Conservation (phyloP, 1,284 basidiomycete genomes). For the Ustilago hordei region DNA sequence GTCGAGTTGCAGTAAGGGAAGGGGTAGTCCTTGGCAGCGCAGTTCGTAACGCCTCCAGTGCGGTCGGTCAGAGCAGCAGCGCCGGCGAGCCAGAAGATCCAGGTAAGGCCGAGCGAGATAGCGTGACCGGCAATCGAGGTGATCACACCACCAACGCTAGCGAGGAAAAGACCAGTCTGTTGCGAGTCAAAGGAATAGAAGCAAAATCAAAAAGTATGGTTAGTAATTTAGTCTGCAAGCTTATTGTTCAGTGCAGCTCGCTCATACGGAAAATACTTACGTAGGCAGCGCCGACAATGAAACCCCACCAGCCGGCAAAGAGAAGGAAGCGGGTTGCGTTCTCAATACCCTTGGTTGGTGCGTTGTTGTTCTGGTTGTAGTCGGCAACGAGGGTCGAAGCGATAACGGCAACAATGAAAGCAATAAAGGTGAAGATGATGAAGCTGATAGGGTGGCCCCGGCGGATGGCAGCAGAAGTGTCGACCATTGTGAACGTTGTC, state of each 20-base stretch:
- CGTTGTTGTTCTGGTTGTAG: constrained; percentile 63
- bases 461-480: constrained; percentile 55
- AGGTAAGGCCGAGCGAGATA: constrained; percentile 62
- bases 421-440: constrained; percentile 54
- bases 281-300: constrained; percentile 62
- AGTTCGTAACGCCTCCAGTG: constrained; percentile 50
- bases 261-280: constrained; percentile 44
- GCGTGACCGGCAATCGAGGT: constrained; percentile 68
- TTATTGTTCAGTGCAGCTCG: not conserved
- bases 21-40: constrained; percentile 23
- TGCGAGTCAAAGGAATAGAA: not conserved
- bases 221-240: not conserved
- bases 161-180: constrained; percentile 64
- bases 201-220: not conserved
- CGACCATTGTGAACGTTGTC: constrained; percentile 40
- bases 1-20: constrained; percentile 63
- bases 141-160: constrained; percentile 64
- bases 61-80: constrained; percentile 62
- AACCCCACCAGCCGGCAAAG: constrained; percentile 67
- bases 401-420: constrained; percentile 66
- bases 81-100: constrained; percentile 66
- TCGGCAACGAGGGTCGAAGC: constrained; percentile 59
- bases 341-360: constrained; percentile 39
- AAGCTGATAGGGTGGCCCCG: constrained; percentile 66
- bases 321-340: constrained; percentile 61